Evolutionary conservation across 352 stramenopile genomes (phyloP), one percentile per base, ranked within the genome.

Genomic region (Thalassiosira pacifica): DNA sequence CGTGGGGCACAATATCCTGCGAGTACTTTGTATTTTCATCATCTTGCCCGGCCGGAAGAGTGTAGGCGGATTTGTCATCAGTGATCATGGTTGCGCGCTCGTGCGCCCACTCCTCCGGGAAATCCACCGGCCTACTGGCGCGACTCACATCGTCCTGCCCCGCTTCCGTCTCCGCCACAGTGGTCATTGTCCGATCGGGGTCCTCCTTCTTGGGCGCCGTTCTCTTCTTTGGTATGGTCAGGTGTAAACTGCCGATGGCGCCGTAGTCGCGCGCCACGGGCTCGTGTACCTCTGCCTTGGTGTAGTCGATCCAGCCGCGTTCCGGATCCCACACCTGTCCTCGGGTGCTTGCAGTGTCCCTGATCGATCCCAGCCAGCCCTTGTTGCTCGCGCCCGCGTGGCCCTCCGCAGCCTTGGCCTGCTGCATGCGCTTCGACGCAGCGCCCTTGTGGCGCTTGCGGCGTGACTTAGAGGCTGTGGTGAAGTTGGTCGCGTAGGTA

Each of bases 321-420:
- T 90, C 61, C 11, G 91, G 90, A 77, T 94, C 87, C 91, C 91
- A 95, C 31, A 85, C 73, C 65, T 86, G 76, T 22, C 85, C 83
- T 57, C 79, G 82, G 26, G 29, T 76, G 1, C 80, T 79, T 34
- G 91, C 88, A 10, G 77, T 88, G 19, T 76, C 83, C 60, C 87
- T 65, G 48, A 95, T 94, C 4, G 90, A 91, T 71, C 90, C 88
- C 45, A 93, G 76, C 91, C 91, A 95, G 22, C 91, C 91, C 27
- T 85, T 86, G n/a, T 77, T 84, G 26, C 82, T 89, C 11, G 61
- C 26, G 32, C 48, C 52, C 34, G 34, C 34, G 18, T 63, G 26
- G 72, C 45, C 76, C 67, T 84, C 64, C 18, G 78, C 76, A 31
- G 82, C 61, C 76, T 91, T 92, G 76, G 84, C 70, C 65, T 86